phyloP scores from a whole-genome alignment of 306 rosid species.

The Trifolium pratense region DNA sequence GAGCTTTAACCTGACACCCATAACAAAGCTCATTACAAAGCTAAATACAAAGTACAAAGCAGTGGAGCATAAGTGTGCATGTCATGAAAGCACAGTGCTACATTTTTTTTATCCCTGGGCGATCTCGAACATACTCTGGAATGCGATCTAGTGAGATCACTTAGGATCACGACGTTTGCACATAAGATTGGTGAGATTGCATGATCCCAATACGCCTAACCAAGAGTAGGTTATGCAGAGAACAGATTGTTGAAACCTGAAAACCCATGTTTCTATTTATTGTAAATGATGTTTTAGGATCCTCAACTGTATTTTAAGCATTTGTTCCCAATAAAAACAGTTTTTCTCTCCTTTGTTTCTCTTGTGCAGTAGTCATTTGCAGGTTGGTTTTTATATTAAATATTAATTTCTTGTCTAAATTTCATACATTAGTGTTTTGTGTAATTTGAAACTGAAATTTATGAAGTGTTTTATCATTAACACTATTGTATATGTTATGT shows the following conservation, averaged over 20 bases:
- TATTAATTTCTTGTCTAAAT: too few relatives aligned
- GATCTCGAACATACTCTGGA: not conserved
- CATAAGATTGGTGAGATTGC: not conserved
- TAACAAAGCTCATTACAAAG: not conserved
- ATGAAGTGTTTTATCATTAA: too few relatives aligned
- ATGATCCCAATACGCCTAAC: not conserved
- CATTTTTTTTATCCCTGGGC: not conserved
- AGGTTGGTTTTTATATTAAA: too few relatives aligned
- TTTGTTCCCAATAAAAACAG: not conserved
- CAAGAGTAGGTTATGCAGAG: not conserved
- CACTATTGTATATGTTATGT: too few relatives aligned
- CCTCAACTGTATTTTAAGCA: not conserved
- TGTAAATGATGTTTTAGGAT: not conserved
- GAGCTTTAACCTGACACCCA: conserved; percentile 2
- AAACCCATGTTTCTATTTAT: not conserved
- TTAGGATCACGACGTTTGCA: not conserved
- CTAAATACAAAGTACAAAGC: conserved; percentile 5
- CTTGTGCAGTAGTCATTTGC: not conserved
- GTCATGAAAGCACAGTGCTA: not conserved
- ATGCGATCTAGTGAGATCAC: not conserved
- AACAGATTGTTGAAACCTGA: not conserved
- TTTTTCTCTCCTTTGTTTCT: not conserved
- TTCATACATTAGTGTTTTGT: too few relatives aligned
- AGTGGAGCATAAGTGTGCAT: not conserved
- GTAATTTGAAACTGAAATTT: too few relatives aligned